Evolutionary conservation across 139 green algal genomes (phyloP), one percentile per base, ranked within the genome.

Genomic region (Medakamo hakoo): DNA sequence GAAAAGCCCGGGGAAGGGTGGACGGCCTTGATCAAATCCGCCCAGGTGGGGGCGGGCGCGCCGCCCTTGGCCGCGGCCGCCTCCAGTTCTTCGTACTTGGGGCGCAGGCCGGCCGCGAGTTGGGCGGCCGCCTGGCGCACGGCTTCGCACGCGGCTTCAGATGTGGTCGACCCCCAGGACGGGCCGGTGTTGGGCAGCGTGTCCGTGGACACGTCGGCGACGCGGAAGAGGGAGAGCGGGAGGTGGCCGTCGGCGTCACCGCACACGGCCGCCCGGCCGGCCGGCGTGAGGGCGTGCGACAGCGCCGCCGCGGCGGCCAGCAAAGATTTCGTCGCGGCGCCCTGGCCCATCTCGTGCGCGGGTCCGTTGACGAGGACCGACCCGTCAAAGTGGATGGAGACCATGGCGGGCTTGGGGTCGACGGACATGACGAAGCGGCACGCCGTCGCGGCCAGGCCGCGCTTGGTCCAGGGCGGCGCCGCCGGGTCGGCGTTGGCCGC

Each of bases 371-470:
- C 87, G 67, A 97, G 73, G 49, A 93, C 88, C 0, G 84, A 92
- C 63, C 92, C 92, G 55, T 98, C 92, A 63, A 80, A 83, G 73
- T 95, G 96, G 29, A 95, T 66, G 73, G 97, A 88, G 68, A 98
- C 90, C 67, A 98, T 75, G 28, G 91, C 85, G 1, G 72, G 78
- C 64, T 80, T 80, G 31, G 72, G 55, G 31, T 76, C 86, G 75
- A 97, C 96, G 22, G 76, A 79, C 68, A 97, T 97, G 67, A 89
- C 92, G 75, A 97, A 98, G 78, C 96, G 97, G 66, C 89, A 96
- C 65, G 92, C 86, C 1, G 82, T 74, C 2, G 82, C 63, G 3
- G 88, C 79, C 20, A 98, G 60, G 30, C 92, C 92, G 5, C 91
- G 79, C 76, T 98, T 98, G 64, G 82, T 74, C 65, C 70, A 93